These are phyloP conservation scores for Colletotrichum godetiae DNA, from an alignment of 2,329 filamentous ascomycete genomes.

Conservation along the genomic window DNA sequence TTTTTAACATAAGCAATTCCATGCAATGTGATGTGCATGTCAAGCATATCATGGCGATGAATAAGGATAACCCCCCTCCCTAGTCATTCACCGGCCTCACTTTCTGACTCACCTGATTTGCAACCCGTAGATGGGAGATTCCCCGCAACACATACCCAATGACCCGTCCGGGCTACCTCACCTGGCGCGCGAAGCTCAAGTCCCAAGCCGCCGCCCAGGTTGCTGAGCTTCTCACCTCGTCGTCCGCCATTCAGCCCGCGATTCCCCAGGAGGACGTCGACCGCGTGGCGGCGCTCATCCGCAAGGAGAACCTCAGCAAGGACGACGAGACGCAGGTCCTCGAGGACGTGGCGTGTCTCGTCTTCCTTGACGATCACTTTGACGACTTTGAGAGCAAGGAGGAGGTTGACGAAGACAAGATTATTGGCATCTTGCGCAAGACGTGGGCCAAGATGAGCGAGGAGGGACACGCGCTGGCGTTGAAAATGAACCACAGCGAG, in stretches of 20 bases:
- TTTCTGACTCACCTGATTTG: constrained; percentile 18
- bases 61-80: neutral
- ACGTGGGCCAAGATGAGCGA: constrained; percentile 82
- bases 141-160: constrained; percentile 79
- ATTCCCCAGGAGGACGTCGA: constrained; percentile 63
- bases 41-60: neutral
- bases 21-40: neutral
- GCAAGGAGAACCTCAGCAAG: constrained; percentile 78
- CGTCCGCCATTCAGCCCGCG: constrained; percentile 48
- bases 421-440: constrained; percentile 76
- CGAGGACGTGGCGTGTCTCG: constrained; percentile 88
- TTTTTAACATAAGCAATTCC: neutral
- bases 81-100: neutral
- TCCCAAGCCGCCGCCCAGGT: constrained; percentile 68
- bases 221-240: constrained; percentile 64
- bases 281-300: constrained; percentile 76
- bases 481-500: constrained; percentile 73
- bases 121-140: constrained; percentile 76
- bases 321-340: constrained; percentile 76
- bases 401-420: constrained; percentile 79
- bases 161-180: constrained; percentile 80
- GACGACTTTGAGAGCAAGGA: constrained; percentile 79
- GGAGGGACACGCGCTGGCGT: constrained; percentile 70
- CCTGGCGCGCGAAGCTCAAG: constrained; percentile 82
- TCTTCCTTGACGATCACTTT: constrained; percentile 89